Conservation (phyloP, 371 early-diverging fungal species). For the Syncephalastrum monosporum region DNA sequence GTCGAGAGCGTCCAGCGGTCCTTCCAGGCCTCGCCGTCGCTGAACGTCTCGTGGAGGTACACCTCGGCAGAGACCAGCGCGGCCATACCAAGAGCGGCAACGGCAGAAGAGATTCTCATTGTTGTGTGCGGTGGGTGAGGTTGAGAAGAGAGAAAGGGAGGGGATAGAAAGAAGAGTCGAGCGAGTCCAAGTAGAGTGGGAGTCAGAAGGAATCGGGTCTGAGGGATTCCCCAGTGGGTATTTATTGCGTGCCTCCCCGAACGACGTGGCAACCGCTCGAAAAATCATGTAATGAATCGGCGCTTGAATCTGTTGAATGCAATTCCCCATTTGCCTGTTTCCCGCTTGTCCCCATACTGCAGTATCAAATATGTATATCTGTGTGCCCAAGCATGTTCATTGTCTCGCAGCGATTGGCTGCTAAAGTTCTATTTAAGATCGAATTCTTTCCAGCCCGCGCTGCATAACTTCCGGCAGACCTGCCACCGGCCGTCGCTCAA, state of each 20-base stretch:
- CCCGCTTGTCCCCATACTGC: background rate
- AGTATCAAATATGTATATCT: constrained; percentile 4
- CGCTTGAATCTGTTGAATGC: too few species aligned
- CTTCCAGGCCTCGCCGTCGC: constrained; percentile 60
- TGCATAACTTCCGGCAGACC: constrained; percentile 23
- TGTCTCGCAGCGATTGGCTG: too few species aligned
- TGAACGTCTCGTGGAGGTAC: constrained; percentile 88
- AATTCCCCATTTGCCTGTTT: background rate
- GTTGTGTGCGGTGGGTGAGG: constrained; percentile 12
- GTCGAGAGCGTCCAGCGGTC: constrained; percentile 78
- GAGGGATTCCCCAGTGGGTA: too few species aligned
- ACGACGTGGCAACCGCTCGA: constrained; percentile 7
- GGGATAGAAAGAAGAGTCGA: constrained; percentile 1
- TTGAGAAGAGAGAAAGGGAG: constrained; percentile 3
- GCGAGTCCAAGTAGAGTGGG: too few species aligned
- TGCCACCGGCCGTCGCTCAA: constrained; percentile 31
- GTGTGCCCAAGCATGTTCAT: background rate
- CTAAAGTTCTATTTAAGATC: too few species aligned
- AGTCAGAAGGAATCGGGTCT: too few species aligned
- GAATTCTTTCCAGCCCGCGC: constrained; percentile 18
- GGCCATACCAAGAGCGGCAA: constrained; percentile 63
- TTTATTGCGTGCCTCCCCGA: background rate
- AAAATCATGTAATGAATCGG: too few species aligned
- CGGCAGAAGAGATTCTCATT: constrained; percentile 60
- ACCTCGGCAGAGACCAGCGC: constrained; percentile 71